Evolutionary conservation across 2,329 filamentous ascomycete species (phyloP), one percentile per base, ranked within the genome.

Genomic region (Bipolaris sorokiniana): DNA sequence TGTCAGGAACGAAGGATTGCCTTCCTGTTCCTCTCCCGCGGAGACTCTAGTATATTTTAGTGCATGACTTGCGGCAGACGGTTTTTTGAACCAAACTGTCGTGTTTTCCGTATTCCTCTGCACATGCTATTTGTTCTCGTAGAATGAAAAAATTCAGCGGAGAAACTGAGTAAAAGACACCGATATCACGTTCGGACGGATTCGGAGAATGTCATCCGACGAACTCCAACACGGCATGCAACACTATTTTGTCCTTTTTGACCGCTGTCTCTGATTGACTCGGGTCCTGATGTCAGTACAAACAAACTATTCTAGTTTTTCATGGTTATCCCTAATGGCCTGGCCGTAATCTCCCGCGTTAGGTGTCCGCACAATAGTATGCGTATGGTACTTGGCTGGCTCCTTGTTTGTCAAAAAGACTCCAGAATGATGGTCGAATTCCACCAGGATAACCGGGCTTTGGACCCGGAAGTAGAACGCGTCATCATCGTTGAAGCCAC

Each of bases 341-440:
- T 81, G 83, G 0, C 90, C 90, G 71, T 93, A 93, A 70, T 94
- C 90, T 0, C 90, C 90, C 0, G 79, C 86, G 72, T 94, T 93
- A 0, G 90, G 90, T 31, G 85, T 88, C 34, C 90, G 77, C 61
- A 91, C 76, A 50, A 91, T 76, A 0, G 90, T 93, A 72, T 94
- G 90, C 20, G 91, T 90, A 66, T 94, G 90, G 66, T 91, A 94
- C 74, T 90, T 90, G 31, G 86, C 87, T 0, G 90, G 90, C 74
- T 90, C 84, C 48, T 81, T 80, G 69, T 93, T 94, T 1, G 82
- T 86, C 67, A 94, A 74, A 65, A 92, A 93, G 0, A 93, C 90
- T 0, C 90, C 90, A 0, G 86, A 90, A 73, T 93, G 90, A 69
- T 92, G 89, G 66, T 93, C 90, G 66, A 94, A 90, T 80, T 94